Evolutionary conservation across 139 green algal genomes (phyloP), one percentile per base, ranked within the genome.

Genomic region (Chlorella sorokiniana): DNA sequence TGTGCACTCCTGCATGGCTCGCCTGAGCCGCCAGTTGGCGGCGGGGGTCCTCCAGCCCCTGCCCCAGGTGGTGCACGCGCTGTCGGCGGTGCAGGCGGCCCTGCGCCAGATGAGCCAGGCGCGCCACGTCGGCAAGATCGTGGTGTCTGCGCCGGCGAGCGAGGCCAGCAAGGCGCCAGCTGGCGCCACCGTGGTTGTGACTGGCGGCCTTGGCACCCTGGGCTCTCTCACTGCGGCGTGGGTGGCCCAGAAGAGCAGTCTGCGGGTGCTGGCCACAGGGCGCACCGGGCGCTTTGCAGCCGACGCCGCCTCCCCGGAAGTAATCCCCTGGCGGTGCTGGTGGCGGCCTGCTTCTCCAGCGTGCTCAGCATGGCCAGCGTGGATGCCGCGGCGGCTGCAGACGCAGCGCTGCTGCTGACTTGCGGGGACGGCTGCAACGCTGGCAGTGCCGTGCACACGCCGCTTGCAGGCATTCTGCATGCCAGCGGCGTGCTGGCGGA

Each of bases 91-190:
- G 22, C 84, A 85, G 41, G 84, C 88, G n/a, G 94, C 94, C 2
- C 84, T 97, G 75, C 90, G 93, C 10, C 92, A 96, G 84, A 94
- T 97, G 90, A 94, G 90, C 22, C 92, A 94, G 84, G 93, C 93
- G 14, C 83, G 91, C 0, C 93, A 97, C 56, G 86, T 97, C 2
- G 93, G 93, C 81, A 97, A 97, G 86, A 92, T 97, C 40, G 93
- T 97, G 37, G 88, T 92, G 16, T 82, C 54, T 35, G 81, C 78
- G 54, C 74, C 81, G 61, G 68, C 81, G 45, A 56, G 52, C 16
- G 40, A 42, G 38, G 27, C 44, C 9, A 18, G 51, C 61, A n/a
- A 48, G 20, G 38, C 68, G 25, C 22, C 40, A 40, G n/a, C 20
- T n/a, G 40, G 3, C 35, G 81, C 78, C 40, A 70, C 29, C 1